Conservation (phyloP, 2,329 filamentous ascomycete species). For the Aspergillus spinulosporus region DNA sequence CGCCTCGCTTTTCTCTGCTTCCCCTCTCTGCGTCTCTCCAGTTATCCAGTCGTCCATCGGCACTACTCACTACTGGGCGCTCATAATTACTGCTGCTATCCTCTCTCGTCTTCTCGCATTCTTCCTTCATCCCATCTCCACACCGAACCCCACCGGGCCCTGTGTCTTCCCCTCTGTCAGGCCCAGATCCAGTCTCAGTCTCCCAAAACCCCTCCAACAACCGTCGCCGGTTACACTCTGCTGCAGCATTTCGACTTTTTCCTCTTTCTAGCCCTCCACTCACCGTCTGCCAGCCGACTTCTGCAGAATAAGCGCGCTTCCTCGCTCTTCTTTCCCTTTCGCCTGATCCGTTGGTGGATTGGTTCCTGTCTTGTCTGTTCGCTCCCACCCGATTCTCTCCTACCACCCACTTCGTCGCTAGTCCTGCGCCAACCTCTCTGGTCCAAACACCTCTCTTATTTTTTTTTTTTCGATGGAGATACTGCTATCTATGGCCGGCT, state of each 20-base stretch:
- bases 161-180: conserved; percentile 20
- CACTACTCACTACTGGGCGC: neutral
- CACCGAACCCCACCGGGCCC: conserved; percentile 18
- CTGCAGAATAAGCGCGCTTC: conserved; percentile 17
- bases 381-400: conserved; percentile 13
- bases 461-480: conserved; percentile 35
- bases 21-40: neutral
- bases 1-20: conserved; percentile 2
- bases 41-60: neutral
- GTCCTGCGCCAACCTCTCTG: conserved; percentile 13
- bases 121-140: conserved; percentile 16
- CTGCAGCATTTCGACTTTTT: conserved; percentile 22
- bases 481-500: conserved; percentile 31
- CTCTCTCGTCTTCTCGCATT: conserved; percentile 2
- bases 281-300: conserved; percentile 23
- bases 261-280: conserved; percentile 21
- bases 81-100: neutral
- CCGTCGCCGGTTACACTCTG: conserved; percentile 22
- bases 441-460: conserved; percentile 16
- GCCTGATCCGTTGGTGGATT: conserved; percentile 16
- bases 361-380: conserved; percentile 12
- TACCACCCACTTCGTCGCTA: conserved; percentile 17
- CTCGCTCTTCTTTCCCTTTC: conserved; percentile 16
- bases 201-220: conserved; percentile 17
- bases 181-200: conserved; percentile 12